These are phyloP conservation scores for Dioszegia hungarica DNA, from an alignment of 768 basidiomycete genomes.

Conservation along the genomic window DNA sequence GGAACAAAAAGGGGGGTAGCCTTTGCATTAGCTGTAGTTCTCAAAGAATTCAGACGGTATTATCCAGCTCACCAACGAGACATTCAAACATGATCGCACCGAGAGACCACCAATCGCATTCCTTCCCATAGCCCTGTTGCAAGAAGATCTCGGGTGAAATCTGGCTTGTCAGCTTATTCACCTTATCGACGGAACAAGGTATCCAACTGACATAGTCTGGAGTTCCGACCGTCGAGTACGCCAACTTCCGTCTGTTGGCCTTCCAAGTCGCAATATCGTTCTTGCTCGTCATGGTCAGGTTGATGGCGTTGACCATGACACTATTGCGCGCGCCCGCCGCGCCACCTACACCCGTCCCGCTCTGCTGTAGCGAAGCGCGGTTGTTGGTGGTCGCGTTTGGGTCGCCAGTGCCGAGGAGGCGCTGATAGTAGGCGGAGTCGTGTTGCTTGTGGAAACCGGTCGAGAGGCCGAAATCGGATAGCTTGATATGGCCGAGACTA, in stretches of 20 bases:
- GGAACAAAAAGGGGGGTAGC: constrained; percentile 94
- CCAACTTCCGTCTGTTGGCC: constrained; percentile 91
- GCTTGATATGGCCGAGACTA: constrained; percentile 91
- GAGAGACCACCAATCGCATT: constrained; percentile 99
- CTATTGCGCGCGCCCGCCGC: constrained; percentile 65
- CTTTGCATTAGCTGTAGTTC: constrained; percentile 12
- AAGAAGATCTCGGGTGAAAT: constrained; percentile 96
- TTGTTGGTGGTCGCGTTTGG: constrained; percentile 31
- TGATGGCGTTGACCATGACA: constrained; percentile 95
- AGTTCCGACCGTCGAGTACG: constrained; percentile 96
- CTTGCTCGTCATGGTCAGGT: constrained; percentile 88
- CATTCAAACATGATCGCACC: constrained; percentile 99
- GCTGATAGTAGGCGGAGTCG: constrained; percentile 91
- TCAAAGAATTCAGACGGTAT: neutral
- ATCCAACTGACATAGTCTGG: constrained; percentile 63
- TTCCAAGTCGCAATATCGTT: constrained; percentile 91
- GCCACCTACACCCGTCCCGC: neutral
- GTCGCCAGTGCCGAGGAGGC: constrained; percentile 64
- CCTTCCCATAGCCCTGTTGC: constrained; percentile 94
- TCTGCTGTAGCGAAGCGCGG: constrained; percentile 1
- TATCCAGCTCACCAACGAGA: constrained; percentile 59
- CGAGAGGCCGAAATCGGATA: constrained; percentile 96
- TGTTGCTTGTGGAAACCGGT: constrained; percentile 99
- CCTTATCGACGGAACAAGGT: no score
- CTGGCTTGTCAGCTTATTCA: constrained; percentile 13